Evolutionary conservation across 129 eudicot species (phyloP), one percentile per base, ranked within the genome.

Genomic region (Saussurea involucrata): DNA sequence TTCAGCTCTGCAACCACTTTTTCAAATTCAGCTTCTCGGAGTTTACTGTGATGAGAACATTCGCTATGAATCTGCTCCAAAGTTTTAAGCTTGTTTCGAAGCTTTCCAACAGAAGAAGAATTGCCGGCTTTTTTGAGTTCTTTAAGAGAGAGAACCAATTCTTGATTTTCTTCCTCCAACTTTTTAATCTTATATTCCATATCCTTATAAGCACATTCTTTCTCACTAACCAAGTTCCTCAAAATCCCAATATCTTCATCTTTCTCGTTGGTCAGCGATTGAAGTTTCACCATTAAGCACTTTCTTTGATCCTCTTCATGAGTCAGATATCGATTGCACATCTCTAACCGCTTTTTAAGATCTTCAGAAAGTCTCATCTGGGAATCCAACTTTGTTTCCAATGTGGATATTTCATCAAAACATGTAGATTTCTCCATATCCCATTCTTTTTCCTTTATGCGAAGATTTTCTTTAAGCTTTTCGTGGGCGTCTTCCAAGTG

Each of bases 401-500:
- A 66, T 10, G 78, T 36, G 22, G 93, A 85, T 3, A 88, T 85
- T 55, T 82, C 94, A 78, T 89, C 97, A 67, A 90, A 64, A 76
- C 88, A 73, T 28, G 81, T 11, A 66, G 81, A 40, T 85, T 76
- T 92, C 80, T 95, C 97, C 71, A 65, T 80, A 78, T 86, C 96
- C 98, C 98, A 89, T 34, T 91, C 97, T 34, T 79, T 84, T 78
- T 78, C 85, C 76, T 80, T 85, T 55, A 8, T 37, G 12, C 24
- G 78, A 6, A 87, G 80, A 44, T 85, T 80, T 57, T 78, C 44
- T 36, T 49, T 77, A 64, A 89, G 86, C 82, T 87, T 89, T 69
- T 89, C 80, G 75, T 95, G 89, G 60, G 97, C 97, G 74, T 95
- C 92, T 83, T 89, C 86, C 18, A 92, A 80, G 81, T 91, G 92